Evolutionary conservation across 2,329 filamentous ascomycete genomes (phyloP), one percentile per base, ranked within the genome.

Genomic region (Phialemoniopsis sp.): DNA sequence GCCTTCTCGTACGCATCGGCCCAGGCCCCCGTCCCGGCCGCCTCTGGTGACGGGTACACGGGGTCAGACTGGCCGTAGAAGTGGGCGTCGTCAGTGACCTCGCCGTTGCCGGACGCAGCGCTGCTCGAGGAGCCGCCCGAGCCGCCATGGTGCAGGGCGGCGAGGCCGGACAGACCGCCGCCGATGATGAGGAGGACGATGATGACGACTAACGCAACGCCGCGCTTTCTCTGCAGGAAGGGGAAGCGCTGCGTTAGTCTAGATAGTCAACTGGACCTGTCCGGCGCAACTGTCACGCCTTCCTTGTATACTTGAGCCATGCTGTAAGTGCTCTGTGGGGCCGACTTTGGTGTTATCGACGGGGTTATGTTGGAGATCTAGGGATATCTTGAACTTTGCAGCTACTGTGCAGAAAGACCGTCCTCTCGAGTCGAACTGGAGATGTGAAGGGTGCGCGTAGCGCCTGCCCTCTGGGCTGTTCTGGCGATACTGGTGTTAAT

Each of bases 11-110:
- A 84, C 13, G 85, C 80, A 10, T 72, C 68, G 2, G 70, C 69
- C 87, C 87, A 91, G 26, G 77, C 66, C 13, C 78, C 82, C 13
- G 71, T 62, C 13, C 83, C 84, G 47, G 59, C 70, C 67, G 81
- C 63, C 26, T 64, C 52, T n/a, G 72, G 72, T 8, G 72, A 70
- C 5, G 72, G 72, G 46, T 76, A 74, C 0, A 75, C 66, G 0
- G 68, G 61, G 19, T 68, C 68, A 8, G 70, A 74, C 46, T 66
- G 57, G 29, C 72, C 72, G 40, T 73, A 74, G 38, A 77, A 76
- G 41, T 61, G 60, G 0, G 53, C 45, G 45, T 76, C 68, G 31
- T 62, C 56, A 4, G 49, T 59, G 38, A 73, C 66, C 21, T 51
- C 41, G 19, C 40, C 8, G 32, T 15, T 18, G 13, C 8, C 32